Conservation (phyloP, 192 early-diverging fungal species). For the Funneliformis mosseae region DNA sequence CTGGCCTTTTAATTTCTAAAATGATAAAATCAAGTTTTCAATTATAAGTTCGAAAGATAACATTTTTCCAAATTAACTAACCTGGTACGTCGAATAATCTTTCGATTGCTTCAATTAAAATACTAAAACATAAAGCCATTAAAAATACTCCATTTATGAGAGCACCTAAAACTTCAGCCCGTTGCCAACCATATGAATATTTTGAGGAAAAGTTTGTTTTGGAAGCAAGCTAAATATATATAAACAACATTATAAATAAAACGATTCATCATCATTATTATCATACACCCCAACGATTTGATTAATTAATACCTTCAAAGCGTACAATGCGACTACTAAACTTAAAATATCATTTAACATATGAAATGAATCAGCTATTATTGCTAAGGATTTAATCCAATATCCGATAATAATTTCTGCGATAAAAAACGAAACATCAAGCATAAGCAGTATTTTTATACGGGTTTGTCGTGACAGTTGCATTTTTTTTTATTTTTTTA, state of each 20-base stretch:
- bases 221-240: slow-evolving; percentile 55
- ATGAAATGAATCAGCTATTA: slow-evolving; percentile 93
- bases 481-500: slow-evolving; percentile 24
- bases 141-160: slow-evolving; percentile 89
- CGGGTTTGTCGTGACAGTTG: slow-evolving; percentile 53
- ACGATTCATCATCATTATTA: not conserved
- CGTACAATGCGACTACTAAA: slow-evolving; percentile 80
- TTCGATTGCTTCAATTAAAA: slow-evolving; percentile 84
- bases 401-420: slow-evolving; percentile 82
- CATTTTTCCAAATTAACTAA: slow-evolving; percentile 55
- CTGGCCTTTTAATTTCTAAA: slow-evolving; percentile 70
- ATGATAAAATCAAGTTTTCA: slow-evolving; percentile 56
- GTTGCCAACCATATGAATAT: slow-evolving; percentile 88
- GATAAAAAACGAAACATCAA: slow-evolving; percentile 75
- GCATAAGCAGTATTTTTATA: slow-evolving; percentile 60
- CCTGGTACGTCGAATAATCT: slow-evolving; percentile 71
- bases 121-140: slow-evolving; percentile 88
- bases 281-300: slow-evolving; percentile 27
- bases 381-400: slow-evolving; percentile 72
- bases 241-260: not conserved
- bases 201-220: slow-evolving; percentile 59
- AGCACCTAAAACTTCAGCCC: slow-evolving; percentile 92
- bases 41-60: slow-evolving; percentile 61
- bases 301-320: slow-evolving; percentile 57
- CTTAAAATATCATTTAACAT: slow-evolving; percentile 85